Conservation (phyloP, 2,329 filamentous ascomycete genomes). For the Diaporthe vexans region DNA sequence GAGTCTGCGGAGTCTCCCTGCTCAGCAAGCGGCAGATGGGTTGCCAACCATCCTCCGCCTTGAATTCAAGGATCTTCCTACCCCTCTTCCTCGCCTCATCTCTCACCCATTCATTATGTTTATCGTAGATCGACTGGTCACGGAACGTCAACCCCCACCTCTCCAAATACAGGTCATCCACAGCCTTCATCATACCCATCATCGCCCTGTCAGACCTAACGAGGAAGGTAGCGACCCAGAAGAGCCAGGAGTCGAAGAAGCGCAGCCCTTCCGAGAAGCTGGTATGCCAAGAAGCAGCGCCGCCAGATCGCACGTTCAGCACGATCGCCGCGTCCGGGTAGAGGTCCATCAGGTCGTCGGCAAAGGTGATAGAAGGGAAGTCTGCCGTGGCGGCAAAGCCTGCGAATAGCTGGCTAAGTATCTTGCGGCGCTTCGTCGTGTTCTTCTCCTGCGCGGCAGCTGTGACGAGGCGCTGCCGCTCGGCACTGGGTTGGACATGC, state of each 20-base stretch:
- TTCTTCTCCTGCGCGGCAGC: conserved; percentile 49
- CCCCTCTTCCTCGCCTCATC: conserved; percentile 37
- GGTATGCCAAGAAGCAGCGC: conserved; percentile 29
- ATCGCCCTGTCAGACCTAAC: conserved; percentile 38
- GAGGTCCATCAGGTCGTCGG: conserved; percentile 55
- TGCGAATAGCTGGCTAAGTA: conserved; percentile 50
- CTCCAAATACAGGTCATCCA: conserved; percentile 28
- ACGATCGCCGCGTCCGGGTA: conserved; percentile 53
- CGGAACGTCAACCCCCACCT: conserved; percentile 39
- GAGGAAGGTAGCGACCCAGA: conserved; percentile 37
- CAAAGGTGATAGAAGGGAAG: conserved; percentile 51
- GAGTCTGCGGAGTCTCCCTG: neutral
- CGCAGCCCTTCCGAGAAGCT: conserved; percentile 38
- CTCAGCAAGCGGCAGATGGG: conserved; percentile 36
- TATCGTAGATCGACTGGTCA: conserved; percentile 34
- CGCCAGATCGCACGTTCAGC: conserved; percentile 47
- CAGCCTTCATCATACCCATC: conserved; percentile 40
- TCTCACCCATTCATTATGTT: conserved; percentile 38
- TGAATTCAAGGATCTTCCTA: conserved; percentile 34
- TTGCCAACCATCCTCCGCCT: conserved; percentile 36
- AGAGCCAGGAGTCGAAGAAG: conserved; percentile 40
- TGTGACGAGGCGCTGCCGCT: conserved; percentile 46
- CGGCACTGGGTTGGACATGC: conserved; percentile 43
- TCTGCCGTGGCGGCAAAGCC: conserved; percentile 49
- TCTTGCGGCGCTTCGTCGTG: conserved; percentile 46